Percentiles rank a stretch among this genome's conserved stretches.
phyloP scores from a whole-genome alignment of 352 stramenopile species.

The Pythium sukuiense region DNA sequence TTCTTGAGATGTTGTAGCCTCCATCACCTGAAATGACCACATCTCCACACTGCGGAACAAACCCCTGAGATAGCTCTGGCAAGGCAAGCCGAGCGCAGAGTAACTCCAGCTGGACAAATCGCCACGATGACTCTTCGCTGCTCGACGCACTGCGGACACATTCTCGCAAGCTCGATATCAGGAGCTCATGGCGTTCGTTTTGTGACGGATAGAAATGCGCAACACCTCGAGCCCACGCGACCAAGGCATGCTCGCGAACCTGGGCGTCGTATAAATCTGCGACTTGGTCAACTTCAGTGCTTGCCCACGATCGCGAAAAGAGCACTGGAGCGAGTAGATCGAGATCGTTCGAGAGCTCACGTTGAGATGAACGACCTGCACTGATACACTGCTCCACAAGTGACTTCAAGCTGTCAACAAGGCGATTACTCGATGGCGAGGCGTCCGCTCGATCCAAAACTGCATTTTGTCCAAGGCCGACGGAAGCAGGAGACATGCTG shows the following conservation, averaged over 20 bases:
- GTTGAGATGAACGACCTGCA: constrained; percentile 20
- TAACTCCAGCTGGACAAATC: constrained; percentile 77
- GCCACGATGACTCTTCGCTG: constrained; percentile 41
- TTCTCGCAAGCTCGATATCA: constrained; percentile 54
- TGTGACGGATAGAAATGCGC: constrained; percentile 77
- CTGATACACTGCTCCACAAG: constrained; percentile 59
- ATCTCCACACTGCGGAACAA: constrained; percentile 70
- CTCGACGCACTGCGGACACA: constrained; percentile 41
- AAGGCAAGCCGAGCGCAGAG: constrained; percentile 74
- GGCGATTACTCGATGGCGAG: constrained; percentile 43
- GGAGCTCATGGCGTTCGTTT: constrained; percentile 51
- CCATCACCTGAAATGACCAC: constrained; percentile 39
- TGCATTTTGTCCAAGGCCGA: constrained; percentile 75
- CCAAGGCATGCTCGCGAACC: constrained; percentile 68
- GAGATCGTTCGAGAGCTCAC: constrained; percentile 7
- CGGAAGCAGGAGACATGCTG: constrained; percentile 73
- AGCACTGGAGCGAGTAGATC: constrained; percentile 51
- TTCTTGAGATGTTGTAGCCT: neutral
- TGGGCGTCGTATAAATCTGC: constrained; percentile 50
- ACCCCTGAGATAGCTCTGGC: constrained; percentile 73
- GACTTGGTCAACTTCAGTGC: constrained; percentile 40
- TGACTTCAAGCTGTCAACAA: constrained; percentile 72
- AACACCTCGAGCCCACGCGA: constrained; percentile 69
- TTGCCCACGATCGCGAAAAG: constrained; percentile 38
- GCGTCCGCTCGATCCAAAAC: constrained; percentile 25